Conservation (phyloP, 73 alveolate species). For the Blepharisma stoltei region DNA sequence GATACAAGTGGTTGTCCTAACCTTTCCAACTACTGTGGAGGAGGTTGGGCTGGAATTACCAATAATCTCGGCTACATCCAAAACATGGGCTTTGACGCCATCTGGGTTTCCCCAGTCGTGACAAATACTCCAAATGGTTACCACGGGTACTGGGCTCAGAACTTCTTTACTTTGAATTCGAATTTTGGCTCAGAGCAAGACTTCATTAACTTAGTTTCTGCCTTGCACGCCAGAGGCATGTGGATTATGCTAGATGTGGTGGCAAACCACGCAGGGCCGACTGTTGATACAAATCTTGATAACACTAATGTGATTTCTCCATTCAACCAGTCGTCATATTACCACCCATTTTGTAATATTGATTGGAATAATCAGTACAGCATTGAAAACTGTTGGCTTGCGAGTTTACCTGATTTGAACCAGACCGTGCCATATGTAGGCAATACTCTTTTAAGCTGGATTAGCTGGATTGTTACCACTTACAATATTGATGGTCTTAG, state of each 20-base stretch:
- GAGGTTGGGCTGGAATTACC: conserved; percentile 59
- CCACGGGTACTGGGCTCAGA: conserved; percentile 84
- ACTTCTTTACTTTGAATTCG: conserved; percentile 64
- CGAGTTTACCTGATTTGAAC: conserved; percentile 83
- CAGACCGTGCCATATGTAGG: conserved; percentile 79
- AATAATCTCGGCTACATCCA: conserved; percentile 63
- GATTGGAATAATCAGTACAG: conserved; percentile 69
- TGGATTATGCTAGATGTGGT: conserved; percentile 91
- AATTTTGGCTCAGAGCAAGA: conserved; percentile 83
- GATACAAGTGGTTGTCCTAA: conserved; percentile 33
- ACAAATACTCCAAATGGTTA: conserved; percentile 65
- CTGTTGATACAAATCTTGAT: conserved; percentile 52
- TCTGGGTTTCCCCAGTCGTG: conserved; percentile 86
- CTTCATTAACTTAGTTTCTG: conserved; percentile 47
- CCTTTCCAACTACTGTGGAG: conserved; percentile 74
- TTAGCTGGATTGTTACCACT: conserved; percentile 44
- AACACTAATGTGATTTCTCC: conserved; percentile 51
- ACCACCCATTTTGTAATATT: conserved; percentile 78
- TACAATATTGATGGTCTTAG: conserved; percentile 86
- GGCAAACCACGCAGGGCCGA: conserved; percentile 77
- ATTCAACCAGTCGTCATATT: conserved; percentile 72
- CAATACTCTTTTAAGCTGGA: conserved; percentile 68
- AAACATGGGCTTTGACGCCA: conserved; percentile 79
- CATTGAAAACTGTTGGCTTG: conserved; percentile 82
- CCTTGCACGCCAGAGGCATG: conserved; percentile 59